Conservation (phyloP, 2,329 filamentous ascomycete species). For the Clonostachys sp. region DNA sequence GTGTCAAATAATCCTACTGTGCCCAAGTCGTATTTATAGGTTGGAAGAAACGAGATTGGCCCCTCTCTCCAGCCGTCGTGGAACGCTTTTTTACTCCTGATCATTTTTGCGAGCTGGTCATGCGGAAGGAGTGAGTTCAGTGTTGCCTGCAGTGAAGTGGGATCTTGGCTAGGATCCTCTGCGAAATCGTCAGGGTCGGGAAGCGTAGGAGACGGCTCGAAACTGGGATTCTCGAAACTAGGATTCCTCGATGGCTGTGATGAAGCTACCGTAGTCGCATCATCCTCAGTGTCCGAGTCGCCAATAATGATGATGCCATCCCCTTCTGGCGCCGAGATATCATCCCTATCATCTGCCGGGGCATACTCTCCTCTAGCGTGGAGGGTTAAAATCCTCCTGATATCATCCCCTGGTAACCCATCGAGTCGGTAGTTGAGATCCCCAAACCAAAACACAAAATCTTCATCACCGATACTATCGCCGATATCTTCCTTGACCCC, state of each 20-base stretch:
- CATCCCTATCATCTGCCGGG: constrained; percentile 32
- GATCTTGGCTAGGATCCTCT: constrained; percentile 69
- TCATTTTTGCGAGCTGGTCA: constrained; percentile 76
- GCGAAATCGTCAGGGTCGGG: constrained; percentile 63
- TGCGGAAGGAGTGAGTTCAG: constrained; percentile 83
- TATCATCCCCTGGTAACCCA: constrained; percentile 83
- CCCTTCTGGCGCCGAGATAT: constrained; percentile 25
- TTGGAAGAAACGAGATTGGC: constrained; percentile 80
- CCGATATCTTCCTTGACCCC: constrained; percentile 62
- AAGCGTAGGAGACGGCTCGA: constrained; percentile 35
- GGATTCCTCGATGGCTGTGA: constrained; percentile 16
- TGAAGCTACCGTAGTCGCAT: constrained; percentile 23
- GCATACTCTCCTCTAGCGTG: constrained; percentile 79
- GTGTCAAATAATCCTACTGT: constrained; percentile 89
- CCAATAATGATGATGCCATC: constrained; percentile 46
- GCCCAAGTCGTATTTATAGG: constrained; percentile 98
- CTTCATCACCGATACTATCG: constrained; percentile 78
- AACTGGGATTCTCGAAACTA: constrained; percentile 19
- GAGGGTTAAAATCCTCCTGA: constrained; percentile 75
- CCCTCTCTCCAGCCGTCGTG: constrained; percentile 92
- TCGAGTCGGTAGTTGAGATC: constrained; percentile 94
- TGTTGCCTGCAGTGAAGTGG: constrained; percentile 82
- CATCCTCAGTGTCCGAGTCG: constrained; percentile 39
- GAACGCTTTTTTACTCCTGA: constrained; percentile 73
- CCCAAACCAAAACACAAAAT: constrained; percentile 94